These are phyloP conservation scores for Prunus yedoensis DNA, from an alignment of 331 rosid genomes.

Conservation along the genomic window DNA sequence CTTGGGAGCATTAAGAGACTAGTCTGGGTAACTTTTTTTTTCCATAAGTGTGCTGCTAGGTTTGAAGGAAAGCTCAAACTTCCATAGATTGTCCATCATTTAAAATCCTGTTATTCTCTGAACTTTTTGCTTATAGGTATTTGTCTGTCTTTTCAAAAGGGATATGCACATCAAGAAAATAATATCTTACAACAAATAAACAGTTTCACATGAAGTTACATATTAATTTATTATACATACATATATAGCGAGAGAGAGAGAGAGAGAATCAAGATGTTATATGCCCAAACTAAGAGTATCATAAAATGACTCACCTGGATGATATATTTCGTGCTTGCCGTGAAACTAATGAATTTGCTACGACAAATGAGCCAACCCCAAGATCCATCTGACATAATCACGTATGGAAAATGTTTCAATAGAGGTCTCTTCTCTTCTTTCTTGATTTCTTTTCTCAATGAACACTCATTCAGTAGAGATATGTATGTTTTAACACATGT, in stretches of 20 bases:
- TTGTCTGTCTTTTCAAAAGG: not conserved
- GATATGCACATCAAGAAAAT: not conserved
- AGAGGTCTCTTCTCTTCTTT: not conserved
- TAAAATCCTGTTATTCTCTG: not conserved
- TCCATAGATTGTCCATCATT: not conserved
- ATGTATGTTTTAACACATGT: not conserved
- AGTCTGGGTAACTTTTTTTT: not conserved
- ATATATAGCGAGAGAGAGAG: not conserved
- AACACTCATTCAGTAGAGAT: not conserved
- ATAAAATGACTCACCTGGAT: slow-evolving; percentile 53
- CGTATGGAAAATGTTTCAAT: slow-evolving; percentile 13
- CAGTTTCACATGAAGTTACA: not conserved
- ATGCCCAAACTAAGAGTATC: not conserved
- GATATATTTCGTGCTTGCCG: slow-evolving; percentile 72
- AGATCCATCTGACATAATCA: slow-evolving; percentile 80
- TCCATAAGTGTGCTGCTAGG: not conserved
- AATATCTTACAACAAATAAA: not conserved
- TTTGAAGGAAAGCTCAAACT: not conserved
- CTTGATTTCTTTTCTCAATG: not conserved
- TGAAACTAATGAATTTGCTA: slow-evolving; percentile 79
- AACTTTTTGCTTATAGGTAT: not conserved
- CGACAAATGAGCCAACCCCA: slow-evolving; percentile 91
- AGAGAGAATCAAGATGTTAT: not conserved
- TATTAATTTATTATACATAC: not conserved
- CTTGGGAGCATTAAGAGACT: not conserved